Conservation (phyloP, 139 green algal species). For the Mychonastes homosphaera region DNA sequence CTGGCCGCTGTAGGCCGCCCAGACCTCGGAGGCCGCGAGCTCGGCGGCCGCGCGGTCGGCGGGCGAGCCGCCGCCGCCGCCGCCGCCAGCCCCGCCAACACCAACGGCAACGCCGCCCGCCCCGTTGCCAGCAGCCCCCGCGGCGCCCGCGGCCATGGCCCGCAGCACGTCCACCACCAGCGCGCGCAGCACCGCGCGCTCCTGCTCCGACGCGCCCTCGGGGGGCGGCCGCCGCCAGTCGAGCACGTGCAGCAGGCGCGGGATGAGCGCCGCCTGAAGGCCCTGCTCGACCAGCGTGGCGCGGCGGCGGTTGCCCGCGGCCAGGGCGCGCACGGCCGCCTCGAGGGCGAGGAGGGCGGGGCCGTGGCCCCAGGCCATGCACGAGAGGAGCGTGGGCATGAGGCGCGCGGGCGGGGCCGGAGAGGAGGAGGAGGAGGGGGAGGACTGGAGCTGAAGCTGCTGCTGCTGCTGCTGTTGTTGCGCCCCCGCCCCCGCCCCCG, state of each 20-base stretch:
- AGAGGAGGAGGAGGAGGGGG: too few relatives aligned
- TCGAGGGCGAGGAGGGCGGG: slow-evolving; percentile 60
- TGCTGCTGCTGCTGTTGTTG: too few relatives aligned
- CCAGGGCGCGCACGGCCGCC: slow-evolving; percentile 55
- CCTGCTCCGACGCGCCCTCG: slow-evolving; percentile 19
- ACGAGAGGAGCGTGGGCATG: slow-evolving; percentile 33
- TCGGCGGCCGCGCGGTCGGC: slow-evolving; percentile 30
- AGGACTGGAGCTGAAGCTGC: too few relatives aligned
- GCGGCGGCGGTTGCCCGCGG: slow-evolving; percentile 34
- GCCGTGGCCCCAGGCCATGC: slow-evolving; percentile 34
- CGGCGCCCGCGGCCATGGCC: slow-evolving; percentile 41
- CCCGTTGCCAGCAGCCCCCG: slow-evolving; percentile 18
- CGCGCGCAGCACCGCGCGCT: slow-evolving; percentile 52
- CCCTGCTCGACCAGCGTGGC: slow-evolving; percentile 53
- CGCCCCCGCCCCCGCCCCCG: too few relatives aligned
- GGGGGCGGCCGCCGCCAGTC: slow-evolving; percentile 49
- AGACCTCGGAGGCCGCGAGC: slow-evolving; percentile 54
- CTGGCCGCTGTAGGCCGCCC: slow-evolving; percentile 61
- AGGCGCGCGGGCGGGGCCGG: slow-evolving; percentile 15
- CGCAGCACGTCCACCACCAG: slow-evolving; percentile 72
- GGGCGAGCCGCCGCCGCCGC: too few relatives aligned
- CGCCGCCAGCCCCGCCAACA: neutral
- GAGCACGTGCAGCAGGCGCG: slow-evolving; percentile 47
- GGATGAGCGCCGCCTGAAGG: slow-evolving; percentile 20
- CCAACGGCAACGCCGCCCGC: neutral